Evolutionary conservation across 148 eudicot genomes (phyloP).

Genomic region (Cornus kousa): DNA sequence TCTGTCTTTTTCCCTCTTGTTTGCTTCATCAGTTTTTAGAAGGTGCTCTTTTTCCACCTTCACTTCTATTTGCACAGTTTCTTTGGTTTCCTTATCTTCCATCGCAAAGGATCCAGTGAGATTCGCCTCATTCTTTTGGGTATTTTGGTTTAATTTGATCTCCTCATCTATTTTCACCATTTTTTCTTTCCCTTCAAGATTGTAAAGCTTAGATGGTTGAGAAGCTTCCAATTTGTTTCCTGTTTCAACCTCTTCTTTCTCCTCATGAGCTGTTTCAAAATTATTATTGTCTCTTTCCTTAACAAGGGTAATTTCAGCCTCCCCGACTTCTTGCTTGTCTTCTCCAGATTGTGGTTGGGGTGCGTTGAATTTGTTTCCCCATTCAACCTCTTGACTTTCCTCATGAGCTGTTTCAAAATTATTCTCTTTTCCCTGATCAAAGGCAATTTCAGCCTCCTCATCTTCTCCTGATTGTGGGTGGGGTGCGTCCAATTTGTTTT

Average conservation of each 20-base stretch:
- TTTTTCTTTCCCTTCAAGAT: constrained; percentile 29
- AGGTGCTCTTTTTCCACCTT: constrained; percentile 30
- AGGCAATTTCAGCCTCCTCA: no score
- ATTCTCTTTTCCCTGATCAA: background rate
- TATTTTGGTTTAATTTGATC: constrained; percentile 16
- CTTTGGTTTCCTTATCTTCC: constrained; percentile 29
- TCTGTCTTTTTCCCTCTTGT: constrained; percentile 55
- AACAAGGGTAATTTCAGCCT: constrained; percentile 21
- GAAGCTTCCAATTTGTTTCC: constrained; percentile 26
- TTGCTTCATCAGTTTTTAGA: constrained; percentile 41
- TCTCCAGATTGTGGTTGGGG: constrained; percentile 23
- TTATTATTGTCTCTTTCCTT: constrained; percentile 27
- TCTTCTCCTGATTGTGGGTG: no score
- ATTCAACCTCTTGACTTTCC: constrained; percentile 49
- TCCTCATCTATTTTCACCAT: constrained; percentile 30
- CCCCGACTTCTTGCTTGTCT: constrained; percentile 28
- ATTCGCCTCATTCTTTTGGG: constrained; percentile 23
- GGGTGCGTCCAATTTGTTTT: no score
- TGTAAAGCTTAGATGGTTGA: constrained; percentile 22
- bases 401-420: constrained; percentile 37
- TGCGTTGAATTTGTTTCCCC: constrained; percentile 25
- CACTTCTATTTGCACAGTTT: constrained; percentile 23
- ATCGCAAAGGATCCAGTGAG: constrained; percentile 16
- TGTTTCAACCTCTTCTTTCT: constrained; percentile 49
- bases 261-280: constrained; percentile 38